Evolutionary conservation across 202 grass and related monocot genomes (phyloP).

Genomic region (Sporobolus alterniflorus): DNA sequence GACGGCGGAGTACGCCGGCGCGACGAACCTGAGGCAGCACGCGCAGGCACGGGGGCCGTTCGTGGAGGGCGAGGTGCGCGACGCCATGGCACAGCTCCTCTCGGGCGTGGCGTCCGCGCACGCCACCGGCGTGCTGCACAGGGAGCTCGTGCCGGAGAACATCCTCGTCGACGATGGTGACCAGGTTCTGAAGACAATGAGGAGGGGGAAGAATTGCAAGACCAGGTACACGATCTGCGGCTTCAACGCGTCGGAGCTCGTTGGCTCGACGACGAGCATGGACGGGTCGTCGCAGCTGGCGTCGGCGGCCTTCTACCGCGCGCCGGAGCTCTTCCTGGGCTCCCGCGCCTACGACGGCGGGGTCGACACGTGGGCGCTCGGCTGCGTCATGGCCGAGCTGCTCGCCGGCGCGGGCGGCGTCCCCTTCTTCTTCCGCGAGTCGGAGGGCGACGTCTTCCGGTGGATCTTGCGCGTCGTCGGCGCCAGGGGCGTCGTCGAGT

Average conservation of each 20-base stretch:
- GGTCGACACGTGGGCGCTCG: constrained; percentile 7
- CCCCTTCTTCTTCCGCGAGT: not conserved
- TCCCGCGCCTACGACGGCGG: not conserved
- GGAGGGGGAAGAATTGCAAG: not conserved
- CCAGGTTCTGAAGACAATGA: not conserved
- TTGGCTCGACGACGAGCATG: not conserved
- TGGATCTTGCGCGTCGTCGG: not conserved
- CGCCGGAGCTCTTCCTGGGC: constrained; percentile 20
- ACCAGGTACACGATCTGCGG: not conserved
- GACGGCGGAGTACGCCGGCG: not conserved
- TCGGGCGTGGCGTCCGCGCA: not conserved
- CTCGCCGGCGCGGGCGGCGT: not conserved
- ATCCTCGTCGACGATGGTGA: not conserved
- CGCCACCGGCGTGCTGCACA: not conserved
- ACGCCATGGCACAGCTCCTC: not conserved
- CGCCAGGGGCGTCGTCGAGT: not conserved
- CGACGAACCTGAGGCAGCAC: not conserved
- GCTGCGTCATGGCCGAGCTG: not conserved
- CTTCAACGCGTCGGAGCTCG: not conserved
- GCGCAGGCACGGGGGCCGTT: not conserved
- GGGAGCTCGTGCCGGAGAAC: not conserved
- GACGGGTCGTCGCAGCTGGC: not conserved
- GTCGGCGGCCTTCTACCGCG: not conserved
- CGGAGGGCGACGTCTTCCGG: not conserved
- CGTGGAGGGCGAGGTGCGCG: not conserved